phyloP scores from a whole-genome alignment of 163 green algal species.

The Chlorella variabilis region DNA sequence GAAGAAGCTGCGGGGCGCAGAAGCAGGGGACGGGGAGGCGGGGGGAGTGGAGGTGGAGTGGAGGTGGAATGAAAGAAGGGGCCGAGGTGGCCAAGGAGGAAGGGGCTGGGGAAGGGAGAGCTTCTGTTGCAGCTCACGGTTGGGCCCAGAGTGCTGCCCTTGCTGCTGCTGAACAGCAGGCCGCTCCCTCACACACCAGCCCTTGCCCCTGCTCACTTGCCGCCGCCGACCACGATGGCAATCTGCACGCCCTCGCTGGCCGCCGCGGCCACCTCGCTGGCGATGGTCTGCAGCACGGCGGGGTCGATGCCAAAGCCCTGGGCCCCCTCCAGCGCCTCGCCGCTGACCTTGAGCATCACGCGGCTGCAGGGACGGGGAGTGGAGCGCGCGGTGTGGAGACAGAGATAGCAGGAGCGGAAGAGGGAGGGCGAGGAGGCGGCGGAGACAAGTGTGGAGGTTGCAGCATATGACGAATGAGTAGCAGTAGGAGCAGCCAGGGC shows the following conservation, averaged over 20 bases:
- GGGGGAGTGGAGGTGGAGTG: too few relatives aligned
- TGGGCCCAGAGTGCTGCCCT: too few relatives aligned
- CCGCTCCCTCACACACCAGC: too few relatives aligned
- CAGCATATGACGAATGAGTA: neutral
- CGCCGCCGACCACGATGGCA: slow-evolving; percentile 92
- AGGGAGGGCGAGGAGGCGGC: neutral
- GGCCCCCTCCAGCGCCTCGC: slow-evolving; percentile 91
- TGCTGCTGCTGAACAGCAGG: too few relatives aligned
- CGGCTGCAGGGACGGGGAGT: slow-evolving; percentile 49
- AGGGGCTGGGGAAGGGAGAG: too few relatives aligned
- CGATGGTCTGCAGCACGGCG: slow-evolving; percentile 79
- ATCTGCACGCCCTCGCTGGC: slow-evolving; percentile 78
- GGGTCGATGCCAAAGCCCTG: slow-evolving; percentile 88
- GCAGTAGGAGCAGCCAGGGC: too few relatives aligned
- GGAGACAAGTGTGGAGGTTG: neutral
- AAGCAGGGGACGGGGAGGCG: too few relatives aligned
- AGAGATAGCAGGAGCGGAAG: neutral
- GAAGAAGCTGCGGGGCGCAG: slow-evolving; percentile 92
- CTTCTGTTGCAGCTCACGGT: too few relatives aligned
- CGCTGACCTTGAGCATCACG: slow-evolving; percentile 96
- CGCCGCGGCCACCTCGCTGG: slow-evolving; percentile 80
- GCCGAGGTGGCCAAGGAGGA: neutral
- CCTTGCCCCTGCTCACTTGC: slow-evolving; percentile 82
- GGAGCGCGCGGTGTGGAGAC: neutral
- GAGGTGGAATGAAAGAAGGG: too few relatives aligned